Percentiles rank a stretch among this genome's conserved stretches.
These are phyloP conservation scores for Aeschynomene evenia DNA, from an alignment of 306 rosid genomes.

Conservation along the genomic window DNA sequence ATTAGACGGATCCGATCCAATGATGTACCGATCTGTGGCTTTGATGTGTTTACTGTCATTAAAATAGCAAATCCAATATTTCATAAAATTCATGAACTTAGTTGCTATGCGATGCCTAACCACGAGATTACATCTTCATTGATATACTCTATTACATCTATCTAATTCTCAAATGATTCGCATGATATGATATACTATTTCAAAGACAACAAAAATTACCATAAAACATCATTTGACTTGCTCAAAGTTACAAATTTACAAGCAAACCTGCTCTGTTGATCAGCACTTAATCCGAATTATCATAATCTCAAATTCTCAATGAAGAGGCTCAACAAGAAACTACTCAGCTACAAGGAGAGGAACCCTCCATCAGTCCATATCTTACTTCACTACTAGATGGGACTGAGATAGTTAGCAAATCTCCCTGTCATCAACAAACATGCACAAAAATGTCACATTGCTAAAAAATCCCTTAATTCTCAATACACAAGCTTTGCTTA, in stretches of 20 bases:
- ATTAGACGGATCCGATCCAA: neutral
- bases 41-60: neutral
- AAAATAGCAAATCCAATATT: neutral
- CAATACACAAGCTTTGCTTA: neutral
- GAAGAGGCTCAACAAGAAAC: neutral
- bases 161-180: constrained; percentile 12
- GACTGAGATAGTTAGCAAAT: constrained; percentile 56
- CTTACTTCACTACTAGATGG: constrained; percentile 45
- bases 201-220: neutral
- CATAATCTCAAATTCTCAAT: constrained; percentile 14
- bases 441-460: neutral
- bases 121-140: neutral
- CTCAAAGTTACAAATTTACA: constrained; percentile 20
- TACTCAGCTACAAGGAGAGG: neutral
- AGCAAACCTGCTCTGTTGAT: constrained; percentile 28
- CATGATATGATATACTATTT: constrained; percentile 17
- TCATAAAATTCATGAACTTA: too few relatives aligned
- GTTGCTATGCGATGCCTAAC: constrained; percentile 12
- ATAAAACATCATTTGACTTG: constrained; percentile 25
- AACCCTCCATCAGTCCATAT: neutral
- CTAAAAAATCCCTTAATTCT: neutral
- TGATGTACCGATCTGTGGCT: neutral
- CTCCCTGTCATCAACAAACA: constrained; percentile 47
- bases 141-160: neutral
- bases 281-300: constrained; percentile 20